A percentile compares a stretch with the other conserved stretches of the same genome.
phyloP scores from a whole-genome alignment of 2,329 filamentous ascomycete genomes.

The Fusarium temperatum region DNA sequence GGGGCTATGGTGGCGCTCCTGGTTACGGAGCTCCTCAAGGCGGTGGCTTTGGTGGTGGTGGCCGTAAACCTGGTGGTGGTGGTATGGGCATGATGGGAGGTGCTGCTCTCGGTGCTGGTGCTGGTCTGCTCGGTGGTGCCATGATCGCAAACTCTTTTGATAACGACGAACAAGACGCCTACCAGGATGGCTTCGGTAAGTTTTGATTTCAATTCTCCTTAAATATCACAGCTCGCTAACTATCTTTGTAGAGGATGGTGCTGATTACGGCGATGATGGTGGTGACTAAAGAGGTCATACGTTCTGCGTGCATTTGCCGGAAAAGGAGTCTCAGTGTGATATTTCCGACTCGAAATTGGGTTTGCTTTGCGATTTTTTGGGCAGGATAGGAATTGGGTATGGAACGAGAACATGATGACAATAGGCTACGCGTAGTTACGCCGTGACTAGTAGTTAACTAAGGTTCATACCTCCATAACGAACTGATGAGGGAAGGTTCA shows the following conservation, averaged over 20 bases:
- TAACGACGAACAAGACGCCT: slow-evolving; percentile 68
- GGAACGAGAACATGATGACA: not conserved
- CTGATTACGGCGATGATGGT: slow-evolving; percentile 42
- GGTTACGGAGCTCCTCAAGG: slow-evolving; percentile 39
- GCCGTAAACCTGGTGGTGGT: slow-evolving; percentile 54
- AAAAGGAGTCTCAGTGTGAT: not conserved
- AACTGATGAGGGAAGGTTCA: not conserved
- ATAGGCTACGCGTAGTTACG: not conserved
- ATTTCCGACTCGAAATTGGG: not conserved
- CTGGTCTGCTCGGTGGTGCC: slow-evolving; percentile 81
- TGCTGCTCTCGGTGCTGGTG: slow-evolving; percentile 80
- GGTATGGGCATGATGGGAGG: slow-evolving; percentile 76
- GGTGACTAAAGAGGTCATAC: slow-evolving; percentile 19
- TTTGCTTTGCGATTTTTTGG: slow-evolving; percentile 12
- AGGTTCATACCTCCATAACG: not conserved
- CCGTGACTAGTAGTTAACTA: not conserved
- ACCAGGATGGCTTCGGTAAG: slow-evolving; percentile 56
- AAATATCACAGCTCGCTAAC: slow-evolving; percentile 21
- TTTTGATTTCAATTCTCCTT: slow-evolving; percentile 1
- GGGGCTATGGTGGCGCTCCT: slow-evolving; percentile 46
- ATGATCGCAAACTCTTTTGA: slow-evolving; percentile 75
- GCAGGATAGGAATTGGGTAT: not conserved
- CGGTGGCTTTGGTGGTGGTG: slow-evolving; percentile 40
- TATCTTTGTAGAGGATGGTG: slow-evolving; percentile 43
- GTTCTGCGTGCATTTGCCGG: not conserved